Evolutionary conservation across 306 rosid genomes (phyloP).

Genomic region (Dalbergia cochinchinensis): DNA sequence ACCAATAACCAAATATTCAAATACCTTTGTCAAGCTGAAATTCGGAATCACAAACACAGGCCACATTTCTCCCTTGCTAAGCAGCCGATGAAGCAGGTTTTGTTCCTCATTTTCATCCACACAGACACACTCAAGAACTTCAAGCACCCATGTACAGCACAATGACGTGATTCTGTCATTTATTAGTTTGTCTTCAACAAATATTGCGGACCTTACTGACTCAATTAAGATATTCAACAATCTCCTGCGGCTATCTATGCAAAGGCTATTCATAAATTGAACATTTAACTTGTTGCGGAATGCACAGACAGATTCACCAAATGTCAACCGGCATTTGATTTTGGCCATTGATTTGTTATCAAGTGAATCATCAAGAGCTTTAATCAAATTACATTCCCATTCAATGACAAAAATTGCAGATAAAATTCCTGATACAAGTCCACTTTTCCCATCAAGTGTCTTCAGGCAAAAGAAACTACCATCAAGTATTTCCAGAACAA

Average conservation of each 20-base stretch:
- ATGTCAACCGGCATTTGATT: slow-evolving; percentile 58
- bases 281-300: slow-evolving; percentile 63
- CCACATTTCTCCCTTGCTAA: slow-evolving; percentile 69
- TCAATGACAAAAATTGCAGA: slow-evolving; percentile 74
- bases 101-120: slow-evolving; percentile 72
- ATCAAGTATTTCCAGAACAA: slow-evolving; percentile 84
- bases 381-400: slow-evolving; percentile 73
- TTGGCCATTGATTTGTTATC: slow-evolving; percentile 55
- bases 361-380: slow-evolving; percentile 51
- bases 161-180: slow-evolving; percentile 61
- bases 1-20: slow-evolving; percentile 37
- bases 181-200: slow-evolving; percentile 63
- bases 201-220: slow-evolving; percentile 72
- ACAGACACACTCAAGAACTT: slow-evolving; percentile 67
- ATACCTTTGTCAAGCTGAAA: slow-evolving; percentile 59
- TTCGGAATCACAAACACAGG: slow-evolving; percentile 72
- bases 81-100: slow-evolving; percentile 68
- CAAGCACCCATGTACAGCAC: slow-evolving; percentile 81
- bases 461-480: slow-evolving; percentile 74
- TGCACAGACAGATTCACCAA: slow-evolving; percentile 63
- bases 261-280: slow-evolving; percentile 66
- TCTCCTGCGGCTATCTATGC: slow-evolving; percentile 54
- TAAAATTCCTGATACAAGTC: slow-evolving; percentile 68
- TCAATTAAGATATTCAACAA: slow-evolving; percentile 63
- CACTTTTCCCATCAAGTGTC: slow-evolving; percentile 68